phyloP scores from a whole-genome alignment of 805 yeast genomes.

The Millerago galiae region DNA sequence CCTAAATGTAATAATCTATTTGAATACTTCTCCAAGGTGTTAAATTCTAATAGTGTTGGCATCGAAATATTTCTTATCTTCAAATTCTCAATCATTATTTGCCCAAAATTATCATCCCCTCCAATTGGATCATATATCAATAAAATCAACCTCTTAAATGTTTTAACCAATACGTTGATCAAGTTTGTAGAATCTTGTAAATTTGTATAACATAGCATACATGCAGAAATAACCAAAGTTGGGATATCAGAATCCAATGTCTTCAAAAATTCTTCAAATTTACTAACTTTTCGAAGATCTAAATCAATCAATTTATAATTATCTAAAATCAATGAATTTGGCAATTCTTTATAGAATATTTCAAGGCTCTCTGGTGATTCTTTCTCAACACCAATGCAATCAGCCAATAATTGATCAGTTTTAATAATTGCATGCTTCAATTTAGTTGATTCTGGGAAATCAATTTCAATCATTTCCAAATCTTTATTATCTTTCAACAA shows the following conservation, averaged over 20 bases:
- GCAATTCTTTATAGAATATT: slow-evolving; percentile 12
- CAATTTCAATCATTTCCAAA: slow-evolving; percentile 43
- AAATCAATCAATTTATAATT: slow-evolving; percentile 25
- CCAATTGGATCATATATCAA: slow-evolving; percentile 58
- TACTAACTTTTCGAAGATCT: slow-evolving; percentile 28
- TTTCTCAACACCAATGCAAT: slow-evolving; percentile 8
- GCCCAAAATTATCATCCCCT: slow-evolving; percentile 44
- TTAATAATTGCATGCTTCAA: slow-evolving; percentile 31
- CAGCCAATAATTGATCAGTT: slow-evolving; percentile 9
- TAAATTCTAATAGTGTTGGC: slow-evolving; percentile 32
- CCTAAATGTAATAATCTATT: slow-evolving; percentile 15
- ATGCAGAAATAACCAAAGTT: slow-evolving; percentile 50
- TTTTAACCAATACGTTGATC: slow-evolving; percentile 27
- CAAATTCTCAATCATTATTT: slow-evolving; percentile 47
- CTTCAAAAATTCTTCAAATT: slow-evolving; percentile 24
- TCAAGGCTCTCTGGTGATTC: slow-evolving; percentile 3
- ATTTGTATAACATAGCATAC: slow-evolving; percentile 48
- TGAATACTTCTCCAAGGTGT: slow-evolving; percentile 28
- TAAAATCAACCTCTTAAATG: slow-evolving; percentile 21
- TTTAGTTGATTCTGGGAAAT: slow-evolving; percentile 39
- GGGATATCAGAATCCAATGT: slow-evolving; percentile 27
- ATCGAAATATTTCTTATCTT: slow-evolving; percentile 36
- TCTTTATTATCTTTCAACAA: slow-evolving; percentile 25
- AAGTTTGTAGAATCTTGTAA: slow-evolving; percentile 35
- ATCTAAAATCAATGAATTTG: slow-evolving; percentile 21